phyloP scores from a whole-genome alignment of 352 stramenopile genomes.

The Phytopythium ostracodes region DNA sequence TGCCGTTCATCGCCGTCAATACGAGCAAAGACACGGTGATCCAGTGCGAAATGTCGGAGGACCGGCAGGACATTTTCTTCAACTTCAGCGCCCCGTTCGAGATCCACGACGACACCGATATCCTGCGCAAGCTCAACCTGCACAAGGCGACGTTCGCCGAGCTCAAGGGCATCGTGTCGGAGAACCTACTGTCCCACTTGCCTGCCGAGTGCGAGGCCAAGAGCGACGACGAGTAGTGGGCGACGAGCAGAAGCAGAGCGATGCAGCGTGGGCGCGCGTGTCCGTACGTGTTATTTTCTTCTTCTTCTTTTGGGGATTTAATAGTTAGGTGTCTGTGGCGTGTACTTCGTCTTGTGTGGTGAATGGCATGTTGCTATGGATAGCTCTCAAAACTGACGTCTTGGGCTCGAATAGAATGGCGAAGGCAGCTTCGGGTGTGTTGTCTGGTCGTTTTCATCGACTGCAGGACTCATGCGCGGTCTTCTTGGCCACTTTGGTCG shows the following conservation, averaged over 20 bases:
- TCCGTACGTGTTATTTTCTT: not conserved
- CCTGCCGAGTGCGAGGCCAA: slow-evolving; percentile 78
- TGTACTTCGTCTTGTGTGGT: not conserved
- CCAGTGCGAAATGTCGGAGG: slow-evolving; percentile 96
- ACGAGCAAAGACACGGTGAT: slow-evolving; percentile 93
- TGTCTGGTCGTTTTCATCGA: not conserved
- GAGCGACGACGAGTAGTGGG: slow-evolving; percentile 41
- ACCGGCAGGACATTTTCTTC: slow-evolving; percentile 95
- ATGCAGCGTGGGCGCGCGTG: slow-evolving; percentile 1
- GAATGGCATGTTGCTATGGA: not conserved
- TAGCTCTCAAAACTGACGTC: not conserved
- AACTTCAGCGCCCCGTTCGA: slow-evolving; percentile 96
- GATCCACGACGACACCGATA: slow-evolving; percentile 97
- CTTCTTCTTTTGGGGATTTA: slow-evolving; percentile 5
- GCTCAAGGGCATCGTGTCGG: slow-evolving; percentile 65
- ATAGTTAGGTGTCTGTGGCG: slow-evolving; percentile 8
- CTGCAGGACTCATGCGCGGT: not conserved
- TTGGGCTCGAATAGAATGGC: not conserved
- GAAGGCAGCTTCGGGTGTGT: not conserved
- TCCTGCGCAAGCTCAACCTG: slow-evolving; percentile 93
- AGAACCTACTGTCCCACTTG: slow-evolving; percentile 73
- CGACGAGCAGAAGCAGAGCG: not conserved
- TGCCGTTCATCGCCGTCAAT: slow-evolving; percentile 98
- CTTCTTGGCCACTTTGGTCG: too few relatives aligned
- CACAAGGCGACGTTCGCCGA: slow-evolving; percentile 72